A percentile compares a stretch with the other conserved stretches of the same genome.
Conservation (phyloP, 805 yeast genomes). For the Millerozyma miso region DNA sequence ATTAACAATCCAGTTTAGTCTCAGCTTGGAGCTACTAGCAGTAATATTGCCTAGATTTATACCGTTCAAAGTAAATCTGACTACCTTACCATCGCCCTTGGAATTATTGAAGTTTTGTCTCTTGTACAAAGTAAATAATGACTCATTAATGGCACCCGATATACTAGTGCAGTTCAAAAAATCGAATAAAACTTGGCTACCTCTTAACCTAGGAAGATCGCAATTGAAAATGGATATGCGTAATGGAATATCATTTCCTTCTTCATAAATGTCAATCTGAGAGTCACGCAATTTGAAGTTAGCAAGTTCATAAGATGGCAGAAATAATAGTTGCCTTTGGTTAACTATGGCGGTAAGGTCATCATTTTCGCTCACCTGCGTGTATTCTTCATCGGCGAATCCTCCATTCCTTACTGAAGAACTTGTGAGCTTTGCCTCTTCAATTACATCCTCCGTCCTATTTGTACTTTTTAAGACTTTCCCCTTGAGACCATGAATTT, state of each 20-base stretch:
- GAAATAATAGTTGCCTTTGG: constrained; percentile 12
- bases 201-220: constrained; percentile 57
- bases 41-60: constrained; percentile 32
- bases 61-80: constrained; percentile 39
- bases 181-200: constrained; percentile 58
- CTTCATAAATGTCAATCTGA: constrained; percentile 34
- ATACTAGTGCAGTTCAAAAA: constrained; percentile 66
- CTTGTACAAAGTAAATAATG: constrained; percentile 73
- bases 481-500: constrained; percentile 47
- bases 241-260: constrained; percentile 20
- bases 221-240: constrained; percentile 60
- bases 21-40: constrained; percentile 24
- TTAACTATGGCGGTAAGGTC: not conserved
- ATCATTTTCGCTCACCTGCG: constrained; percentile 5
- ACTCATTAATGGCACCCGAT: constrained; percentile 70
- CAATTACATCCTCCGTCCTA: not conserved
- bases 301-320: constrained; percentile 29
- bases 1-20: constrained; percentile 67
- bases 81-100: constrained; percentile 22
- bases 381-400: constrained; percentile 28
- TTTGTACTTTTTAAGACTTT: constrained; percentile 17
- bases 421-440: constrained; percentile 14
- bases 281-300: constrained; percentile 51
- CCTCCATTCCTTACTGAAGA: constrained; percentile 21
- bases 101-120: constrained; percentile 49